Conservation (phyloP, 305 asterid genomes). For the Ajuga reptans region DNA sequence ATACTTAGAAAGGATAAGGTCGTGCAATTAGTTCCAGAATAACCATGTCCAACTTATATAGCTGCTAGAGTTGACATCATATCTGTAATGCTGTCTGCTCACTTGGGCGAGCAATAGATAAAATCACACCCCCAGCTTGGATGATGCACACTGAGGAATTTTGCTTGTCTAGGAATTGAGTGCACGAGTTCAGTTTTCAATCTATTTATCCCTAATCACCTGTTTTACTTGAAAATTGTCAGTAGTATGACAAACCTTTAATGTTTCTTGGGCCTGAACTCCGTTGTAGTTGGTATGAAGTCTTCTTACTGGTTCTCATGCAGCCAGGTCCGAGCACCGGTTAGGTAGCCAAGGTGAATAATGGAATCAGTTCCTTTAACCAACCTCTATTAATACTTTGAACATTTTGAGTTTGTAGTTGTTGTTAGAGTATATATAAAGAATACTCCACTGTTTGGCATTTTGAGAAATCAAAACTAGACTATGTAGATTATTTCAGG, state of each 20-base stretch:
- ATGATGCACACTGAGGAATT: not conserved
- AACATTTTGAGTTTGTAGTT: not conserved
- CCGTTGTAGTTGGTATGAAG: not conserved
- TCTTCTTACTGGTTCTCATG: not conserved
- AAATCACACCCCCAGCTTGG: not conserved
- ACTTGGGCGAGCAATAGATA: not conserved
- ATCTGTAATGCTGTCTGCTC: not conserved
- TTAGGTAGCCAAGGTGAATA: not conserved
- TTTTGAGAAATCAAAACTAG: not conserved
- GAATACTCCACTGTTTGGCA: not conserved
- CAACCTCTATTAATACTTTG: not conserved
- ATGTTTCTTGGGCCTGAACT: not conserved
- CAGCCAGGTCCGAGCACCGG: not conserved
- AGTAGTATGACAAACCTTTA: not conserved
- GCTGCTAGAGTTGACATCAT: not conserved
- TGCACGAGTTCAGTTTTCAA: not conserved
- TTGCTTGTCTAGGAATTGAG: not conserved
- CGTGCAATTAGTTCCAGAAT: slow-evolving; percentile 1
- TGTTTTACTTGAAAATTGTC: not conserved
- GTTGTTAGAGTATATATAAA: not conserved
- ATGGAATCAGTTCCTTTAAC: slow-evolving; percentile 3
- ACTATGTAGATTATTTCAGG: not conserved
- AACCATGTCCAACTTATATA: not conserved
- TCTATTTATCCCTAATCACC: not conserved
- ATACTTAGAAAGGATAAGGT: not conserved